Evolutionary conservation across 306 rosid genomes (phyloP), one percentile per base, ranked within the genome.

Genomic region (Boehmeria nivea): DNA sequence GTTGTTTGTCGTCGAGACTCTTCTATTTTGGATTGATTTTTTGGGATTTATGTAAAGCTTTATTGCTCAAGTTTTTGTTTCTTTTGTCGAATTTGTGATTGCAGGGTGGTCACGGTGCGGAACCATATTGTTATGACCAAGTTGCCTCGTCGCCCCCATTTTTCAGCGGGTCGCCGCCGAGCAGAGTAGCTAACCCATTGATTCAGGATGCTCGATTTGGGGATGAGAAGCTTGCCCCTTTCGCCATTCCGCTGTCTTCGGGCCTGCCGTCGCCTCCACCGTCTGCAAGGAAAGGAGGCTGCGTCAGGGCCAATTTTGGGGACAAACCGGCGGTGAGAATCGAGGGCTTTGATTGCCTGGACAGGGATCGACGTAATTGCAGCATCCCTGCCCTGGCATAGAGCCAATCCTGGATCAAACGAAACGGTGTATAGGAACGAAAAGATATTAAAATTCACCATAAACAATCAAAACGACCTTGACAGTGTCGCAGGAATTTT

Each of bases 101-200:
- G 50, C 70, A 88, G 96, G 76, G 76, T 67, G 87, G 85, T 54
- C 70, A 61, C 72, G 86, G 79, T 33, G 54, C 53, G 51, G 97
- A 84, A 58, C 85, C 74, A 54, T n/a, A n/a, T n/a, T n/a, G n/a
- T n/a, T n/a, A n/a, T n/a, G n/a, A n/a, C 61, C 79, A 71, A 39
- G 70, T 78, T 43, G 80, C 74, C 46, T 76, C 95, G 78, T 57
- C 88, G 81, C 96, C 95, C 79, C 96, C 93, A 56, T 91, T 78
- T 87, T 82, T 77, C 58, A 68, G 86, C 47, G 99, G 96, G 81
- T 84, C 99, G 28, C 99, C 99, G 66, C 99, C 99, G 59, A 87
- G 93, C 70, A 84, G 99, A 81, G 96, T 87, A 76, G 81, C 80
- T 68, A 87, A 91, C 81, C 99, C 99, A 22, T 75, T 91, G 66